Conservation (phyloP, 192 early-diverging fungal genomes). For the Linnemannia exigua region DNA sequence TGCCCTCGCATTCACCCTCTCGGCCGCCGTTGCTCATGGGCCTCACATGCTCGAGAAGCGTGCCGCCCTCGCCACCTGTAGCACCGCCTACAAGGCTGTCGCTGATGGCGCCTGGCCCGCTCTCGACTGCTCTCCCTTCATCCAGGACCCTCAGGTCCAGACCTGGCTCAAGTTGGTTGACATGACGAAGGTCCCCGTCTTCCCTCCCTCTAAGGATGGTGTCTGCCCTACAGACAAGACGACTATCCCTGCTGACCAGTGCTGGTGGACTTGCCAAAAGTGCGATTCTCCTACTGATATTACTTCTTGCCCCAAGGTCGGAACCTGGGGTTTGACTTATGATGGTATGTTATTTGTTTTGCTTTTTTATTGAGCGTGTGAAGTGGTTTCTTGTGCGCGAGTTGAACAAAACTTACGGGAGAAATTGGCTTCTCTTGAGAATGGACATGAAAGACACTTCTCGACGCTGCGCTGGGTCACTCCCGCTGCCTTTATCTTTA, state of each 20-base stretch:
- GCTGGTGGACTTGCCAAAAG: constrained; percentile 69
- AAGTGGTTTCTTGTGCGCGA: background rate
- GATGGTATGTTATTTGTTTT: constrained; percentile 52
- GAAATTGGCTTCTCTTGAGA: too few relatives aligned
- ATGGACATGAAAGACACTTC: too few relatives aligned
- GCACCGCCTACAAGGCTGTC: constrained; percentile 23
- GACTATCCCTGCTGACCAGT: constrained; percentile 52
- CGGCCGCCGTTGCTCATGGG: constrained; percentile 27
- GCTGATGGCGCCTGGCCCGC: constrained; percentile 42
- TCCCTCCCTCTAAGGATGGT: constrained; percentile 34
- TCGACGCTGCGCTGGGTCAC: too few relatives aligned
- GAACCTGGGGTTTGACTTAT: constrained; percentile 70
- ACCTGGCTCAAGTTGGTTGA: constrained; percentile 54
- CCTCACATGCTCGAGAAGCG: constrained; percentile 41
- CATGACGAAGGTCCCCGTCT: constrained; percentile 47
- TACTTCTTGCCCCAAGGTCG: constrained; percentile 61
- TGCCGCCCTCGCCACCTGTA: constrained; percentile 24
- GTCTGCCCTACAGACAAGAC: constrained; percentile 40
- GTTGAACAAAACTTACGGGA: too few relatives aligned
- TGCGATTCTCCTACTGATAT: constrained; percentile 56
- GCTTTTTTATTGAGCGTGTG: background rate
- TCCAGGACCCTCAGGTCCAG: constrained; percentile 43
- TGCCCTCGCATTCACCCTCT: constrained; percentile 25
- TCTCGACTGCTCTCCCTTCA: constrained; percentile 48
- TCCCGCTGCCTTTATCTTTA: too few relatives aligned